Base-by-base conservation (phyloP, 169 alveolate genomes). In the Hepatocystis sp. region DNA sequence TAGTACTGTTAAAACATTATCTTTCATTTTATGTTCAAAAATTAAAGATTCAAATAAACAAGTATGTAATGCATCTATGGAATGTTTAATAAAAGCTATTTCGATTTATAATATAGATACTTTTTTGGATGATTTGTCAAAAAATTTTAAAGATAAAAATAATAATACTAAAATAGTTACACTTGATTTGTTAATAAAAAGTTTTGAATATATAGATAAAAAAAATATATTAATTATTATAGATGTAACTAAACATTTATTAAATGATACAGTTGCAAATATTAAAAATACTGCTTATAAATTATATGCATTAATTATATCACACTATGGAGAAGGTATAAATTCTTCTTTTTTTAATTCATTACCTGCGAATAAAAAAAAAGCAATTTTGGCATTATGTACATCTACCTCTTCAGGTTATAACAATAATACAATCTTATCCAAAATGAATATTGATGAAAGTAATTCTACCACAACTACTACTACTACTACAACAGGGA, bases 31-130 rank as follows among this genome's bases (percentile, higher is more conserved):
- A 39, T 78, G 89, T 30, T 64, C 89, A 1, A 78, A 78, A 28
- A 8, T 78, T 23, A 78, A 78, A 40, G 89, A 78, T 17, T 78
- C 89, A 17, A 78, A 78, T 52, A 78, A 78, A 32, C 89, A 78
- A 40, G 89, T 78, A 8, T 78, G 84, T 17, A 78, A 61, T 40
- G 89, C 89, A n/a, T 78, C 71, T n/a, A 61, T 63, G 76, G 89
- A 78, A 61, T 78, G 89, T 17, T 34, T 78, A 40, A 60, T 68
- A 0, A 78, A 78, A 23, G 78, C 89, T 11, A 60, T 78, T 27
- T 2, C 44, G 2, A 36, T 61, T 10, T 78, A 78, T 28, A 78
- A 36, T 27, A 60, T 78, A 0, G 89, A 78, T 15, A 47, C 34
- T 13, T 78, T 61, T 55, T 36, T 78, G 10, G 89, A 78, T 13